Conservation (phyloP, 2,329 filamentous ascomycete species). For the Biscogniauxia marginata region DNA sequence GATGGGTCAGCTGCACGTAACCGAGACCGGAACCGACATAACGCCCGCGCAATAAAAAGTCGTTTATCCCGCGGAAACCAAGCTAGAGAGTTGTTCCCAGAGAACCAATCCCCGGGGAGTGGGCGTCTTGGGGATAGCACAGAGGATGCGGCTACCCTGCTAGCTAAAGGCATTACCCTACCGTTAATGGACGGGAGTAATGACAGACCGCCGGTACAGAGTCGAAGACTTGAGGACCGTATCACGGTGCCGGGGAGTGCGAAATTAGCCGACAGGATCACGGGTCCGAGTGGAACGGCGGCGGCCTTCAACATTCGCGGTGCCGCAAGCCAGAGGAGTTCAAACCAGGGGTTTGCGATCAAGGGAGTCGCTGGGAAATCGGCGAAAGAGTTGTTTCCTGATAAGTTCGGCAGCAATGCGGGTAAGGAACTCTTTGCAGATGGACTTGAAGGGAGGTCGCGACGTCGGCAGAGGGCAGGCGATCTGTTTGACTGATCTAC, state of each 20-base stretch:
- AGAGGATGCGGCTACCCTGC: conserved; percentile 52
- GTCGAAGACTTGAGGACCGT: conserved; percentile 29
- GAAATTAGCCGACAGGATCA: conserved; percentile 37
- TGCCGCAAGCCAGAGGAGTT: conserved; percentile 45
- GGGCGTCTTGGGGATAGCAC: conserved; percentile 51
- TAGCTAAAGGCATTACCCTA: conserved; percentile 47
- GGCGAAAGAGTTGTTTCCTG: conserved; percentile 68
- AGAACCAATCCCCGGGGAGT: conserved; percentile 40
- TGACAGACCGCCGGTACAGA: conserved; percentile 24
- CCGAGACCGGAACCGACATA: conserved; percentile 40
- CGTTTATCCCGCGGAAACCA: conserved; percentile 40
- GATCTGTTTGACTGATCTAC: conserved; percentile 64
- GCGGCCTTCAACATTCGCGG: conserved; percentile 60
- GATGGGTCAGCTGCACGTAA: conserved; percentile 26
- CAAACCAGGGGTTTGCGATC: conserved; percentile 58
- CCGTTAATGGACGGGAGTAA: conserved; percentile 46
- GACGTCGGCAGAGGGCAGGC: conserved; percentile 65
- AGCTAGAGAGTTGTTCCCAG: conserved; percentile 60
- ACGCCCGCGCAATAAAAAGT: conserved; percentile 46
- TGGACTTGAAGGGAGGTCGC: conserved; percentile 55
- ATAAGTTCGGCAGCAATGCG: conserved; percentile 57
- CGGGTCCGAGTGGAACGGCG: conserved; percentile 27
- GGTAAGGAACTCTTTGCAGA: conserved; percentile 70
- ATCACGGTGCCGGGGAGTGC: conserved; percentile 27
- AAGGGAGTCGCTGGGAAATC: conserved; percentile 59